Conservation (phyloP, 306 rosid species). For the Hippophae tibetana region DNA sequence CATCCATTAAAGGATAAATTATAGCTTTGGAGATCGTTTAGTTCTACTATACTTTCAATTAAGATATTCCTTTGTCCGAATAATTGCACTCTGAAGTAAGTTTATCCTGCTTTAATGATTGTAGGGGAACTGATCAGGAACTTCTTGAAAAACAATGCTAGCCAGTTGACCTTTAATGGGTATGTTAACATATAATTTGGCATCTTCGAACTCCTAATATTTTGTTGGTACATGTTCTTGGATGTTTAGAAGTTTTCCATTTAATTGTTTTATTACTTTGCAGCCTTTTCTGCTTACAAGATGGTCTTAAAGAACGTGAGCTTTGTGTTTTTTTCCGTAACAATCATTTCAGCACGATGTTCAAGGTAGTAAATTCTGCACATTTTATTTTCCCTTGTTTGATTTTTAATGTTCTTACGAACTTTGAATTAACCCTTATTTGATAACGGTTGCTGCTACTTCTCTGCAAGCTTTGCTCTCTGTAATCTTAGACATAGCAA, state of each 20-base stretch:
- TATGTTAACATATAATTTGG: conserved; percentile 22
- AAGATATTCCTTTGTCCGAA: conserved; percentile 1
- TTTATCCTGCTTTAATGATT: conserved; percentile 21
- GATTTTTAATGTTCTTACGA: background rate
- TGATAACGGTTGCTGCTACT: background rate
- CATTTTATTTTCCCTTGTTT: conserved; percentile 4
- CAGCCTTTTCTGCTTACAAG: conserved; percentile 95
- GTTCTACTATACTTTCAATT: background rate
- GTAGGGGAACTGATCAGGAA: conserved; percentile 74
- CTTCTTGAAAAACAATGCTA: conserved; percentile 86
- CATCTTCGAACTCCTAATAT: conserved; percentile 4
- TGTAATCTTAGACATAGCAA: conserved; percentile 11
- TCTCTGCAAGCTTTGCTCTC: conserved; percentile 15
- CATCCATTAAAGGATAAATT: background rate
- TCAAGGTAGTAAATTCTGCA: conserved; percentile 64
- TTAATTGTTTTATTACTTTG: conserved; percentile 24
- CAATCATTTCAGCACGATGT: conserved; percentile 99
- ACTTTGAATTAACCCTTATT: background rate
- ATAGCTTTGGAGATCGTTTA: conserved; percentile 11
- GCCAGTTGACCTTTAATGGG: conserved; percentile 89
- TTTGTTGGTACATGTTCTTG: conserved; percentile 7
- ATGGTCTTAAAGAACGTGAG: conserved; percentile 89
- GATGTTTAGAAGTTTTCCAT: conserved; percentile 3
- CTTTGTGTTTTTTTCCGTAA: conserved; percentile 94
- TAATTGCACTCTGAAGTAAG: conserved; percentile 6